Evolutionary conservation across 352 stramenopile genomes (phyloP).

Genomic region (Aphanomyces invadans): DNA sequence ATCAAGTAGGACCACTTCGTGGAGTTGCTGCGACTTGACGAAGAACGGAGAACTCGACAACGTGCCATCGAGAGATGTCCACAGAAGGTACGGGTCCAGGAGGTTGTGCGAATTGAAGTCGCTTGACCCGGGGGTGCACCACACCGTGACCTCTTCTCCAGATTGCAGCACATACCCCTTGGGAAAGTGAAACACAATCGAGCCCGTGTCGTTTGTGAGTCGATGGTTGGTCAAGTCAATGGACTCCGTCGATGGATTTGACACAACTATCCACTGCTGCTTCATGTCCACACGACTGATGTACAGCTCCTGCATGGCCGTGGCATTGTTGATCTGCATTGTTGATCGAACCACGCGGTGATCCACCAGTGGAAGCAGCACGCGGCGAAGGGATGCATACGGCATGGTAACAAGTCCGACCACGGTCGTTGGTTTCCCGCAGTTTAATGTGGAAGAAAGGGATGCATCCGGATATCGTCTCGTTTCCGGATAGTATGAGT

Average conservation of each 20-base stretch:
- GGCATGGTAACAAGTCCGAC: constrained; percentile 32
- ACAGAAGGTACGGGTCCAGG: constrained; percentile 74
- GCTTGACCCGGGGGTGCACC: constrained; percentile 56
- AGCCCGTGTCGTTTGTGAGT: constrained; percentile 39
- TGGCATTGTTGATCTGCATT: constrained; percentile 79
- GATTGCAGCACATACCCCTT: constrained; percentile 52
- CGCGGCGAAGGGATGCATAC: constrained; percentile 50
- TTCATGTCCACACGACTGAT: constrained; percentile 55
- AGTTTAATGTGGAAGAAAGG: background rate
- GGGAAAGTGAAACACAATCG: constrained; percentile 57
- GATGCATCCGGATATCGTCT: background rate
- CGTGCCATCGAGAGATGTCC: constrained; percentile 49
- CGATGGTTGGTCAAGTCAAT: constrained; percentile 66
- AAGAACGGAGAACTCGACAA: constrained; percentile 62
- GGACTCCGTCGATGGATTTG: constrained; percentile 59
- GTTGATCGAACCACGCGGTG: constrained; percentile 55
- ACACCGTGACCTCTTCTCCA: constrained; percentile 76
- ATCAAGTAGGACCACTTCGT: constrained; percentile 70
- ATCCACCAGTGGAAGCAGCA: constrained; percentile 55
- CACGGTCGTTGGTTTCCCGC: background rate
- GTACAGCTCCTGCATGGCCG: constrained; percentile 84
- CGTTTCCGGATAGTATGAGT: background rate
- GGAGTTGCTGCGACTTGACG: constrained; percentile 27
- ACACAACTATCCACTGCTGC: constrained; percentile 79
- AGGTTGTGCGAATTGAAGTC: constrained; percentile 70